These are phyloP conservation scores for Lagenaria siceraria DNA, from an alignment of 306 rosid genomes.

Conservation along the genomic window DNA sequence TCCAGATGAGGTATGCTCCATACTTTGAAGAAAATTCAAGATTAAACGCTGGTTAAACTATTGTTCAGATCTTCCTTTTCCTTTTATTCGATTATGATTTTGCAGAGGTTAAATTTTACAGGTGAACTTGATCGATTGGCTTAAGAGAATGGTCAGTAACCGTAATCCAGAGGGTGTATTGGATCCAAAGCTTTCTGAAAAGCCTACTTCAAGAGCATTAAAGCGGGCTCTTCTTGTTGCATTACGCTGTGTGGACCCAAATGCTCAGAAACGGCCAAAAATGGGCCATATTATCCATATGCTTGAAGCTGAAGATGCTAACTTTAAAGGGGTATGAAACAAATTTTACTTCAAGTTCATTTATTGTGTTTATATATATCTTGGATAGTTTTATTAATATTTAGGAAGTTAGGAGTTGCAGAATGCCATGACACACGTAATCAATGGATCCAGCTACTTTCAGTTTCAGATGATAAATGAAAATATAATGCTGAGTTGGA, in stretches of 20 bases:
- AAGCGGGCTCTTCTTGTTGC: conserved; percentile 86
- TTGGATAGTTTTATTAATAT: not conserved
- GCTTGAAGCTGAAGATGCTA: conserved; percentile 86
- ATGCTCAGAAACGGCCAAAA: conserved; percentile 69
- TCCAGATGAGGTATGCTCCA: conserved; percentile 52
- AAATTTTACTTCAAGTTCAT: conserved; percentile 12
- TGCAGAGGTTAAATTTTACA: conserved; percentile 18
- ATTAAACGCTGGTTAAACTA: not conserved
- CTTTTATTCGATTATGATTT: conserved; percentile 1
- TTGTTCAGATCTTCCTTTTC: not conserved
- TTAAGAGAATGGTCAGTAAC: conserved; percentile 71
- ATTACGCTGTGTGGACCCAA: conserved; percentile 73
- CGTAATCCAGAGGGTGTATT: conserved; percentile 68
- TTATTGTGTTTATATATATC: not conserved
- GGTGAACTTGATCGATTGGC: conserved; percentile 88
- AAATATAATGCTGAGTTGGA: not conserved
- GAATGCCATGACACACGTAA: not conserved
- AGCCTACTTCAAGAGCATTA: conserved; percentile 61
- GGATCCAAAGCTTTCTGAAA: conserved; percentile 75
- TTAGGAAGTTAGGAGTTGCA: not conserved
- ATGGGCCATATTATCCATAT: conserved; percentile 88
- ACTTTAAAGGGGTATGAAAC: conserved; percentile 53
- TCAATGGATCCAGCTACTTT: not conserved
- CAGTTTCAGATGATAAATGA: not conserved
- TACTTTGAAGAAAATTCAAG: conserved; percentile 1